Conservation (phyloP, 2,329 filamentous ascomycete species). For the Cordyceps pruinosa region DNA sequence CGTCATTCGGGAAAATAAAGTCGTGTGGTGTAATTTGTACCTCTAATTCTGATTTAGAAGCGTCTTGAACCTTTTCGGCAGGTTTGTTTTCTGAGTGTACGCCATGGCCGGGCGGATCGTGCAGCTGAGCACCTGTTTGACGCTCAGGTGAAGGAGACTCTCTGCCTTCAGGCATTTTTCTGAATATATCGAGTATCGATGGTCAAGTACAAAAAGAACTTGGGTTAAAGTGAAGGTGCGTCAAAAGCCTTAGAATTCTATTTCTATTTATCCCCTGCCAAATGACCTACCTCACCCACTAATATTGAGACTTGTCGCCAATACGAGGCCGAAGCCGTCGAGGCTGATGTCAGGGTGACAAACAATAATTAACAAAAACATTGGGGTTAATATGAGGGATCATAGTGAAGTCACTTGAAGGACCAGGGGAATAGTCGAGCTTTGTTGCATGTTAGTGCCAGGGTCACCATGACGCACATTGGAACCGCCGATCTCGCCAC, state of each 20-base stretch:
- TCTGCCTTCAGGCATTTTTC: slow-evolving; percentile 8
- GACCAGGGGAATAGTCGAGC: not conserved
- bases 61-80: not conserved
- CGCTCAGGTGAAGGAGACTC: not conserved
- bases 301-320: not conserved
- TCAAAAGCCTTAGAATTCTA: not conserved
- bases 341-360: slow-evolving; percentile 10
- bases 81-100: not conserved
- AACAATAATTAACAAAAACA: not conserved
- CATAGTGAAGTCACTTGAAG: not conserved
- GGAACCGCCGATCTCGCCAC: not conserved
- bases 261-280: not conserved
- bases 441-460: not conserved
- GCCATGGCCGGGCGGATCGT: not conserved
- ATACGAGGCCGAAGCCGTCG: not conserved
- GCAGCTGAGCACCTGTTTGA: slow-evolving; percentile 4
- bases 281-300: not conserved
- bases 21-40: not conserved
- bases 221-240: not conserved
- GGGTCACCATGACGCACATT: not conserved
- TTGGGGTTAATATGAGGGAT: not conserved
- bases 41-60: slow-evolving; percentile 1
- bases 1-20: not conserved
- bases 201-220: not conserved
- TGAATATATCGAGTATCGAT: not conserved